These are phyloP conservation scores for Coemansia sp. DNA, from an alignment of 192 early-diverging fungal genomes.

Conservation along the genomic window DNA sequence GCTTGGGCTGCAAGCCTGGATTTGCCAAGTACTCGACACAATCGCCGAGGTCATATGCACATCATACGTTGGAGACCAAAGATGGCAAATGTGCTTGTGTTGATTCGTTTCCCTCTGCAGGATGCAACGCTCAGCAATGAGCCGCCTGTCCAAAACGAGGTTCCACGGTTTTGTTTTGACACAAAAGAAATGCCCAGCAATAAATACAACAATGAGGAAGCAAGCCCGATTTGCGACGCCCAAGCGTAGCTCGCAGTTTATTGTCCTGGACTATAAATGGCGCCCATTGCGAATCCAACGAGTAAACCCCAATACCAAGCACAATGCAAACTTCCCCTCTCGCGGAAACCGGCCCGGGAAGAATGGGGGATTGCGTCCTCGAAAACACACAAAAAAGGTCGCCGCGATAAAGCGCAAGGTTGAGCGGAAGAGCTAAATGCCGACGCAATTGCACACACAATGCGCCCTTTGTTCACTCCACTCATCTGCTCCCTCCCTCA, in stretches of 20 bases:
- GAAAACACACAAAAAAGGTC: not conserved
- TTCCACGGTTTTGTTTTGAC: not conserved
- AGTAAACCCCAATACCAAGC: not conserved
- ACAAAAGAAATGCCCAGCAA: not conserved
- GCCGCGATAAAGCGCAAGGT: not conserved
- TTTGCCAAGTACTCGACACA: not conserved
- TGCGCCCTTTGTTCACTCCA: slow-evolving; percentile 17
- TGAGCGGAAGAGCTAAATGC: slow-evolving; percentile 4
- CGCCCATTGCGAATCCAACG: not conserved
- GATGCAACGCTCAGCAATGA: not conserved
- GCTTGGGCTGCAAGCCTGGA: not conserved
- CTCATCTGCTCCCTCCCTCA: slow-evolving; percentile 10
- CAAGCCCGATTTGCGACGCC: not conserved
- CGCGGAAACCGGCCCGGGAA: not conserved
- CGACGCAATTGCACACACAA: slow-evolving; percentile 1
- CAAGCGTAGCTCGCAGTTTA: not conserved
- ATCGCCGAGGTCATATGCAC: not conserved
- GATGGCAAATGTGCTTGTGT: not conserved
- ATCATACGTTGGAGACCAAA: not conserved
- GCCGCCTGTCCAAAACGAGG: not conserved
- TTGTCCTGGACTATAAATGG: not conserved
- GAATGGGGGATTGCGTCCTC: not conserved
- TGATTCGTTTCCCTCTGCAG: not conserved
- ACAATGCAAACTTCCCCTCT: not conserved
- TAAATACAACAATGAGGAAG: not conserved